Evolutionary conservation across 805 yeast genomes (phyloP).

Genomic region (Hanseniaspora clermontiae): DNA sequence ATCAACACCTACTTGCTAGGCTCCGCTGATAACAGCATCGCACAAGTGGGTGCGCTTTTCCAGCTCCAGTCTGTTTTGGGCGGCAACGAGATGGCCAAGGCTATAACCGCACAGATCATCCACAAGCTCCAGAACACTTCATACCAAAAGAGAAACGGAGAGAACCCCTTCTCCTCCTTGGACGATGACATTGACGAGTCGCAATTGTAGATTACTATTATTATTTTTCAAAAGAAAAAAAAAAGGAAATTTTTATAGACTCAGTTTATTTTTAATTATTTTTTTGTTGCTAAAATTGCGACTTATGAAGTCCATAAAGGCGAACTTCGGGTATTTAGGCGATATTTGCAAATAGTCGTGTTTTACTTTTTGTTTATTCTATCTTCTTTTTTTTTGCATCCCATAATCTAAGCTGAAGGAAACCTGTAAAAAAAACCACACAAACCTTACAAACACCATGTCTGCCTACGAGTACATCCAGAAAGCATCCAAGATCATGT

Average conservation of each 20-base stretch:
- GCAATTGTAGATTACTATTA: not conserved
- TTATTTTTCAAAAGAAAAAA: too few species aligned
- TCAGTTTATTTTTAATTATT: not conserved
- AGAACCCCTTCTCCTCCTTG: slow-evolving; percentile 20
- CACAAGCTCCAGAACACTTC: not conserved
- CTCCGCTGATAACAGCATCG: not conserved
- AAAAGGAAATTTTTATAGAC: too few species aligned
- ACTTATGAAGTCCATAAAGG: not conserved
- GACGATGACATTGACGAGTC: slow-evolving; percentile 10
- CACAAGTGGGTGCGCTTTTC: not conserved
- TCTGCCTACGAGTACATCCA: slow-evolving; percentile 46
- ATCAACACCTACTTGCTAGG: not conserved
- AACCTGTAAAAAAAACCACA: not conserved
- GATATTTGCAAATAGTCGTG: too few species aligned
- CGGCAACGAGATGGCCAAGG: not conserved
- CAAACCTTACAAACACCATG: not conserved
- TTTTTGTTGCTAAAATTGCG: not conserved
- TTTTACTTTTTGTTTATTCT: too few species aligned
- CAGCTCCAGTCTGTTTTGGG: not conserved
- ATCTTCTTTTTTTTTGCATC: too few species aligned
- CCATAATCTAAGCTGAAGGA: too few species aligned
- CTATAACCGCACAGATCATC: not conserved
- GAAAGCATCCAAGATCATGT: slow-evolving; percentile 64
- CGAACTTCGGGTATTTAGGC: not conserved
- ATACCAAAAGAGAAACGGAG: slow-evolving; percentile 21